A percentile compares a stretch with the other conserved stretches of the same genome.
Conservation (phyloP, 2,329 filamentous ascomycete genomes). For the Aureobasidium leucospermi region DNA sequence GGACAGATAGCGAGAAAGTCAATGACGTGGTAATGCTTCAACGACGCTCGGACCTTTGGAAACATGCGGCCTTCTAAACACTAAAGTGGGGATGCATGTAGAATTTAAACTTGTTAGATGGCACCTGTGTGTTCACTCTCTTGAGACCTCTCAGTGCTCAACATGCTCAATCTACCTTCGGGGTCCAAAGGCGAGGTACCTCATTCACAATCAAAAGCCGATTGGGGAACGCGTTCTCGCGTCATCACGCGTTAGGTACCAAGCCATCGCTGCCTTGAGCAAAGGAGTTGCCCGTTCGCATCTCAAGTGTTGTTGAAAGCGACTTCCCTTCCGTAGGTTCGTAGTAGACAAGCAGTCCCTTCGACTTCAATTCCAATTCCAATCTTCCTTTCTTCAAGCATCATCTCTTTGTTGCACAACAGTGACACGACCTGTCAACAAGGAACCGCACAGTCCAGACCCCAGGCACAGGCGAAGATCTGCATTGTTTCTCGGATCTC, state of each 20-base stretch:
- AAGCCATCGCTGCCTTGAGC: neutral
- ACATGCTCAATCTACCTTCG: too few relatives aligned
- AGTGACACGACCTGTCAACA: conserved; percentile 9
- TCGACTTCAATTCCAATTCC: neutral
- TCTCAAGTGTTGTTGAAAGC: neutral
- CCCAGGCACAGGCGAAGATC: conserved; percentile 7
- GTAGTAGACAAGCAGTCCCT: neutral
- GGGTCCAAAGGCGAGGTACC: too few relatives aligned
- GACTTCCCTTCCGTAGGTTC: neutral
- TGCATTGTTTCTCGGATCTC: conserved; percentile 5
- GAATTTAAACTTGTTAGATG: too few relatives aligned
- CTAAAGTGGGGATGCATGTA: too few relatives aligned
- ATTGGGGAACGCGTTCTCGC: neutral
- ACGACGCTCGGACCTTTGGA: too few relatives aligned
- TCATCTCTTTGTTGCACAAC: conserved; percentile 3
- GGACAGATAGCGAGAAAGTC: neutral
- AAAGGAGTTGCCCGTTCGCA: neutral
- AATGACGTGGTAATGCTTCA: neutral
- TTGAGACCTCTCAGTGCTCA: too few relatives aligned
- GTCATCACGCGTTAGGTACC: neutral
- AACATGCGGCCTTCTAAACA: too few relatives aligned
- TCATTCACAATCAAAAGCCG: too few relatives aligned
- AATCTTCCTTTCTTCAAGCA: neutral
- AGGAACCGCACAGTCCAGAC: neutral
- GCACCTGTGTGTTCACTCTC: too few relatives aligned